Evolutionary conservation across 129 eudicot genomes (phyloP), one percentile per base, ranked within the genome.

Genomic region (Oenanthe sinensis): DNA sequence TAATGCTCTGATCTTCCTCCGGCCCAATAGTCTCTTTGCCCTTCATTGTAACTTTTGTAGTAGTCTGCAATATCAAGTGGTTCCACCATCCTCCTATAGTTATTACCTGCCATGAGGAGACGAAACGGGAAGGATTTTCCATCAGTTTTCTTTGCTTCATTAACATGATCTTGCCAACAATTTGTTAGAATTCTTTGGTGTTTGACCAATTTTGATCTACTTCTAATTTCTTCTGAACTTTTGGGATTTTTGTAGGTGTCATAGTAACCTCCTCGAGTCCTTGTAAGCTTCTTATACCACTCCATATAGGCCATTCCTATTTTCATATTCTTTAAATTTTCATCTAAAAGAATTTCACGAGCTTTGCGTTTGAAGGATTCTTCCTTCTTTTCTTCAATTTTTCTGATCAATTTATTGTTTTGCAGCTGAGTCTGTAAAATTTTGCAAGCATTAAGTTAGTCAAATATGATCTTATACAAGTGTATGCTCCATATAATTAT

Each of bases 51-150:
- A 6, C 28, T 33, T 60, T 60, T 62, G 72, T 67, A 67, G 70
- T 81, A 70, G 0, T 87, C 84, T 22, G 87, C 93, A 69, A 89
- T 89, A 73, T 85, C 81, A 22, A 89, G 81, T 42, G 90, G 93
- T 81, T 89, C 90, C 3, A 87, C 81, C 40, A 89, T 85, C 73
- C 90, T 85, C 49, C 90, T 85, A 19, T 83, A 89, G 78, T 77
- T 89, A 6, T 79, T 89, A 36, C 89, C 93, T 17, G 82, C 81
- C 28, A 44, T 81, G 3, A 87, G 82, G 86, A 87, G 85, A 20
- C 88, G 73, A 40, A 46, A 79, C 1, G 80, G 85, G 58, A 85
- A 79, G 71, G 77, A 55, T 0, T 65, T 68, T 37, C 86, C 87
- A 52, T 86, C 87, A 79, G 77, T 76, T 63, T 5, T 33, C 48